These are phyloP conservation scores for Leccinum fuscescens DNA, from an alignment of 1,284 basidiomycete species.

Conservation along the genomic window DNA sequence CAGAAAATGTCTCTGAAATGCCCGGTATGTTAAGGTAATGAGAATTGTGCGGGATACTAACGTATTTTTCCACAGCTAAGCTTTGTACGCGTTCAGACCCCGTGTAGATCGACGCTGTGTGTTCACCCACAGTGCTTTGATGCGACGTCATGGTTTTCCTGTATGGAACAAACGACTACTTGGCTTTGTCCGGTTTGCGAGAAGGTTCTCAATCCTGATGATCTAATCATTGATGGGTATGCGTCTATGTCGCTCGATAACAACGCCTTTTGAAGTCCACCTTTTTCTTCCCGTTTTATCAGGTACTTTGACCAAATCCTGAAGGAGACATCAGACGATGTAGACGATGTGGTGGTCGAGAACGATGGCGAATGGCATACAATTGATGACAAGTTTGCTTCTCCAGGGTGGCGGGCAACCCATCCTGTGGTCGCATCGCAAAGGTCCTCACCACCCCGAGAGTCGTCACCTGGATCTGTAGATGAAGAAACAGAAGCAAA, in stretches of 20 bases:
- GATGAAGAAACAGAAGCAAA: slow-evolving; percentile 43
- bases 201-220: slow-evolving; percentile 71
- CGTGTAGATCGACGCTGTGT: slow-evolving; percentile 83
- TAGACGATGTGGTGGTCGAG: slow-evolving; percentile 93
- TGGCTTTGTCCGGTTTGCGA: slow-evolving; percentile 98
- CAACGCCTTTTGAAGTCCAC: not conserved
- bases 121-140: slow-evolving; percentile 97
- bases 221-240: slow-evolving; percentile 90
- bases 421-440: slow-evolving; percentile 40
- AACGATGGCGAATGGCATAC: slow-evolving; percentile 96
- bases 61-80: slow-evolving; percentile 60
- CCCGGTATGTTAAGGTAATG: slow-evolving; percentile 59
- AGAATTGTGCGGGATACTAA: slow-evolving; percentile 1
- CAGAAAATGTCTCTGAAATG: slow-evolving; percentile 90
- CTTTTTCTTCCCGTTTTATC: not conserved
- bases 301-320: slow-evolving; percentile 87
- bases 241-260: slow-evolving; percentile 27
- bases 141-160: slow-evolving; percentile 88
- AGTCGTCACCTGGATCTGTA: slow-evolving; percentile 33
- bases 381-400: slow-evolving; percentile 80
- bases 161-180: slow-evolving; percentile 96
- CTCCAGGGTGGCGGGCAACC: slow-evolving; percentile 61
- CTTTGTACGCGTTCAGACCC: slow-evolving; percentile 82
- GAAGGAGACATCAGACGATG: slow-evolving; percentile 68
- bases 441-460: slow-evolving; percentile 35